These are phyloP conservation scores for Meripilus lineatus DNA, from an alignment of 1,284 basidiomycete species.

Conservation along the genomic window DNA sequence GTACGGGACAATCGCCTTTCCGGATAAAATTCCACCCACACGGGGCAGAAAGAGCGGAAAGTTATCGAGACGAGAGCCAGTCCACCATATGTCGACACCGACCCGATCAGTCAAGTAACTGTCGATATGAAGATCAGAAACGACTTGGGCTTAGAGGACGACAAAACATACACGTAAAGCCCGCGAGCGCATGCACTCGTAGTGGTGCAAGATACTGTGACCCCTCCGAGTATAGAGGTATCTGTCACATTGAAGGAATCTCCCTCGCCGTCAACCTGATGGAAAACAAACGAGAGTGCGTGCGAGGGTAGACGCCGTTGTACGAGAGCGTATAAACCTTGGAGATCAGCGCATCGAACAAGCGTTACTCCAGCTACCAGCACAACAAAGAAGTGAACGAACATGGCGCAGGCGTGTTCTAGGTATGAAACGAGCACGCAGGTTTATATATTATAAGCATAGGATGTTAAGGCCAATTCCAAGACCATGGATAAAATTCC, in stretches of 20 bases:
- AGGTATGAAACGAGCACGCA: too few species aligned
- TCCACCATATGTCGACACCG: constrained; percentile 40
- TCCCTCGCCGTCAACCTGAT: constrained; percentile 16
- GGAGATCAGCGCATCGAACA: too few species aligned
- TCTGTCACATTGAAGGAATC: constrained; percentile 26
- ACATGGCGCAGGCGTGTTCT: too few species aligned
- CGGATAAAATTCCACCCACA: constrained; percentile 27
- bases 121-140: background rate
- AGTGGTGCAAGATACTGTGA: constrained; percentile 26
- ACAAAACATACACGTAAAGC: constrained; percentile 27
- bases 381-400: too few species aligned
- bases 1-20: constrained; percentile 32
- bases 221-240: constrained; percentile 11
- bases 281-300: constrained; percentile 23
- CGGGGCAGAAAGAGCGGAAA: constrained; percentile 27
- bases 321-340: constrained; percentile 24
- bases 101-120: constrained; percentile 36
- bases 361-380: too few species aligned
- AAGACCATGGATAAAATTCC: too few species aligned
- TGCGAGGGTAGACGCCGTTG: constrained; percentile 25
- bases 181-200: constrained; percentile 26
- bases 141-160: too few species aligned
- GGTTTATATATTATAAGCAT: too few species aligned
- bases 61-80: constrained; percentile 33
- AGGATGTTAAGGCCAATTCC: too few species aligned